Evolutionary conservation across 768 basidiomycete genomes (phyloP).

Genomic region (Roridomyces roridus): DNA sequence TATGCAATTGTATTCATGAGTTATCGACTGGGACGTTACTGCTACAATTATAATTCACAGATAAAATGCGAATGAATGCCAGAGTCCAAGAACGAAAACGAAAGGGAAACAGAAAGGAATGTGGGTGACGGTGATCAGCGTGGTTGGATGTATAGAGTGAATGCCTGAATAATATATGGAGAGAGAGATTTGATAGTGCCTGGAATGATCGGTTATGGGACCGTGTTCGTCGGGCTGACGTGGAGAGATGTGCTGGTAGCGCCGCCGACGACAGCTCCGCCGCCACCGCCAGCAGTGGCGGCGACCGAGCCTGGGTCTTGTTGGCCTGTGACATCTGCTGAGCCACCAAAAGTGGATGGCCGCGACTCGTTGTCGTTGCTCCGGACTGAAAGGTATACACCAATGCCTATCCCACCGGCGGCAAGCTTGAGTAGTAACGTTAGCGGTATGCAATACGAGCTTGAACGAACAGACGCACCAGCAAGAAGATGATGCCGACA

Average conservation of each 20-base stretch:
- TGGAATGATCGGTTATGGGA: slow-evolving; percentile 3
- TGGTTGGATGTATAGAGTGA: too few relatives aligned
- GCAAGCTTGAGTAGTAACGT: slow-evolving; percentile 13
- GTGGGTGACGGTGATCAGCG: too few relatives aligned
- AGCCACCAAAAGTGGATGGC: slow-evolving; percentile 11
- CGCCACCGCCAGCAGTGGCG: neutral
- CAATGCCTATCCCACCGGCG: slow-evolving; percentile 20
- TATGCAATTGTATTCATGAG: too few relatives aligned
- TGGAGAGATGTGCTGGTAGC: slow-evolving; percentile 4
- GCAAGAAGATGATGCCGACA: slow-evolving; percentile 11
- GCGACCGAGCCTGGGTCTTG: neutral
- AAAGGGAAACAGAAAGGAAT: too few relatives aligned
- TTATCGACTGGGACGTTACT: too few relatives aligned
- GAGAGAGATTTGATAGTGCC: neutral
- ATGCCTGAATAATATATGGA: neutral
- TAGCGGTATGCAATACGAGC: neutral
- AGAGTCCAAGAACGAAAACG: too few relatives aligned
- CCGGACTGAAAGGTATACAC: slow-evolving; percentile 19
- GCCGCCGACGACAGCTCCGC: slow-evolving; percentile 1
- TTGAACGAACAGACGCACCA: slow-evolving; percentile 9
- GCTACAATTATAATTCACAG: too few relatives aligned
- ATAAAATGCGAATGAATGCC: too few relatives aligned
- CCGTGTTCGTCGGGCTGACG: slow-evolving; percentile 22
- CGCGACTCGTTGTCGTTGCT: slow-evolving; percentile 5
- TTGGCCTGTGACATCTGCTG: slow-evolving; percentile 11